Percentiles rank a stretch among this genome's conserved stretches.
These are phyloP conservation scores for Neostapfia colusana DNA, from an alignment of 176 grass and related monocot species.

Conservation along the genomic window DNA sequence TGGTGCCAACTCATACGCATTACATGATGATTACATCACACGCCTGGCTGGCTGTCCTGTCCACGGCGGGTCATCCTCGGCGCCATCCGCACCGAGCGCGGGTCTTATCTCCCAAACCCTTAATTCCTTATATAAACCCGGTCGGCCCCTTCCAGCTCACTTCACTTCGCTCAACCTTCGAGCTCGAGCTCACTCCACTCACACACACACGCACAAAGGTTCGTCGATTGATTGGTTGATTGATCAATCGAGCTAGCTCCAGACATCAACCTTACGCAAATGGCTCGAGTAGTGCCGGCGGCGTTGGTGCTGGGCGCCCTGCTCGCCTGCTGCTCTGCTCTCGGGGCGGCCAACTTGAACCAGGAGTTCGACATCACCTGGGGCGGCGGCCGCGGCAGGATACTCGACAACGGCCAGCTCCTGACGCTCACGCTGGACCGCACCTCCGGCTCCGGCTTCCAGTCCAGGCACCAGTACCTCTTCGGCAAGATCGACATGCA, in stretches of 20 bases:
- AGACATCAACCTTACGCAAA: neutral
- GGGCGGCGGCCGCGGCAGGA: constrained; percentile 69
- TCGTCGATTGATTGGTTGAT: neutral
- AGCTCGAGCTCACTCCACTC: constrained; percentile 23
- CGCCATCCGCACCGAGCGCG: constrained; percentile 22
- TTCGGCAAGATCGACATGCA: constrained; percentile 48
- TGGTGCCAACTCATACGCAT: constrained; percentile 62
- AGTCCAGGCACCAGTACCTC: constrained; percentile 35
- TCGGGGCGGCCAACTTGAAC: constrained; percentile 50
- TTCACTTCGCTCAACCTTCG: too few species aligned
- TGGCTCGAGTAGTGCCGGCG: neutral
- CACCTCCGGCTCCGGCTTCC: constrained; percentile 12
- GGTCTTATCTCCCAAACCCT: constrained; percentile 29
- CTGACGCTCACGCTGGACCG: constrained; percentile 31
- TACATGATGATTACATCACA: neutral
- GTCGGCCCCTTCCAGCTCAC: neutral
- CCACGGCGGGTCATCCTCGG: neutral
- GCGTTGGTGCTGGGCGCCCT: neutral
- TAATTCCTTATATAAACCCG: constrained; percentile 72
- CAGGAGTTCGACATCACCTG: constrained; percentile 80
- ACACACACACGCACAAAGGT: neutral
- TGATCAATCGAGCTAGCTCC: neutral
- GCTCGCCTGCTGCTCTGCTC: constrained; percentile 24
- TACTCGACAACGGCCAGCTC: constrained; percentile 53
- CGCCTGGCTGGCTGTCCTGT: neutral